A percentile compares a stretch with the other conserved stretches of the same genome.
phyloP scores from a whole-genome alignment of 805 yeast species.

The Clavispora phyllophila region DNA sequence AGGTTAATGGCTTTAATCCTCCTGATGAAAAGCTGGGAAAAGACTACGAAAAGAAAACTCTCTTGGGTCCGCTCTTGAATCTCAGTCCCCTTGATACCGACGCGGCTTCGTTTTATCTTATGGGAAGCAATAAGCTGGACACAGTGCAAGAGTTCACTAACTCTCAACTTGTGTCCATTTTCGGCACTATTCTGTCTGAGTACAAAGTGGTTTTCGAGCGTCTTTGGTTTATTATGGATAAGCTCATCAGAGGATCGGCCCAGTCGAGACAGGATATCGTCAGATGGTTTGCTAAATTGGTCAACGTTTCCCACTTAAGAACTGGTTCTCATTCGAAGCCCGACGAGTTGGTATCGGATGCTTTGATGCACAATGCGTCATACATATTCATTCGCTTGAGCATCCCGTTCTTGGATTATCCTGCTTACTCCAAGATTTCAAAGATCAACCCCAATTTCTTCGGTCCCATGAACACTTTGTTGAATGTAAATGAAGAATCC shows the following conservation, averaged over 20 bases:
- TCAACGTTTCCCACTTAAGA: slow-evolving; percentile 83
- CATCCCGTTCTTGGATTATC: slow-evolving; percentile 72
- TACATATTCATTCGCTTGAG: slow-evolving; percentile 65
- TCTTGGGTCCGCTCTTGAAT: slow-evolving; percentile 73
- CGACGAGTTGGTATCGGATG: slow-evolving; percentile 65
- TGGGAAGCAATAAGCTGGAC: slow-evolving; percentile 17
- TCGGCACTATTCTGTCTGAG: slow-evolving; percentile 47
- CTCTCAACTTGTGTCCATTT: slow-evolving; percentile 46
- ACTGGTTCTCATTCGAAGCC: slow-evolving; percentile 79
- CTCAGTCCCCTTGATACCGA: slow-evolving; percentile 65
- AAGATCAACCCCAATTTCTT: slow-evolving; percentile 74
- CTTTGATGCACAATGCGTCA: slow-evolving; percentile 74
- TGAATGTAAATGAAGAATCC: slow-evolving; percentile 77
- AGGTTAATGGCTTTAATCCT: slow-evolving; percentile 50
- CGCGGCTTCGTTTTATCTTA: slow-evolving; percentile 45
- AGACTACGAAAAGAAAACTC: slow-evolving; percentile 54
- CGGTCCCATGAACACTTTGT: slow-evolving; percentile 40
- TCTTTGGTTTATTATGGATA: slow-evolving; percentile 65
- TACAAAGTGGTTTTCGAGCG: slow-evolving; percentile 55
- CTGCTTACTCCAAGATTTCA: slow-evolving; percentile 60
- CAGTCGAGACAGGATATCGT: slow-evolving; percentile 60
- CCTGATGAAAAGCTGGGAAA: slow-evolving; percentile 39
- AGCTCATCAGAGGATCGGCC: slow-evolving; percentile 67
- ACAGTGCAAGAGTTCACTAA: slow-evolving; percentile 36
- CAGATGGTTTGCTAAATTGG: slow-evolving; percentile 63